phyloP scores from a whole-genome alignment of 139 green algal genomes.

The Raphidocelis subcapitata region DNA sequence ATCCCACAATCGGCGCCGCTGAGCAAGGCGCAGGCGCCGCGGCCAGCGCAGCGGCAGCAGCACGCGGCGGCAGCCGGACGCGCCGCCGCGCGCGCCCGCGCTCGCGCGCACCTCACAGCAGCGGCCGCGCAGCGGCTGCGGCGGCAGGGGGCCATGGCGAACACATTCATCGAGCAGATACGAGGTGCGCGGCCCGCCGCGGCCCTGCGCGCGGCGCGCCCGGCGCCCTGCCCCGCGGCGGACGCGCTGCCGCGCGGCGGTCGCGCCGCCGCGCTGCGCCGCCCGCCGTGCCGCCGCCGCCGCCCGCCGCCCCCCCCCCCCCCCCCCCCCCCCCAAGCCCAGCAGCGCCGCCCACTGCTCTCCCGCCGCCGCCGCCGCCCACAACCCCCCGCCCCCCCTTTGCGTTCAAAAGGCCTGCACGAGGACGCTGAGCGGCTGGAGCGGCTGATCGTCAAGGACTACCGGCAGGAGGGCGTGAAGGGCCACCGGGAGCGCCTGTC shows the following conservation, averaged over 20 bases:
- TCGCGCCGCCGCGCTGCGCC: not conserved
- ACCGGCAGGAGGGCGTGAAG: conserved; percentile 69
- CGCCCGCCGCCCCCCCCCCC: not conserved
- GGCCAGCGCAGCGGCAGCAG: too few species aligned
- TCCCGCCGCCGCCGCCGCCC: not conserved
- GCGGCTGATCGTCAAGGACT: conserved; percentile 79
- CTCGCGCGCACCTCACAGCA: too few species aligned
- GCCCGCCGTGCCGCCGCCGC: not conserved
- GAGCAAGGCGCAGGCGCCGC: too few species aligned
- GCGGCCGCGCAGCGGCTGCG: too few species aligned
- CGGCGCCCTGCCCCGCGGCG: too few species aligned
- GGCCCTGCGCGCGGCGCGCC: not conserved
- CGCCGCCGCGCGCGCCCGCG: too few species aligned
- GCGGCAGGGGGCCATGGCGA: too few species aligned
- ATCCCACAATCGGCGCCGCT: too few species aligned
- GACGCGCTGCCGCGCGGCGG: too few species aligned
- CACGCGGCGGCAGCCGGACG: too few species aligned
- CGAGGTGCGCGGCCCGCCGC: too few species aligned
- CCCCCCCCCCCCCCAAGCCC: conserved; percentile 30
- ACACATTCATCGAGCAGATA: too few species aligned
- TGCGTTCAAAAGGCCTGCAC: conserved; percentile 58
- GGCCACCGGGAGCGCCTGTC: conserved; percentile 75
- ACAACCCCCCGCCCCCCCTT: not conserved
- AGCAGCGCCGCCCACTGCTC: conserved; percentile 54
- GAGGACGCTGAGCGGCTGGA: conserved; percentile 94